Percentiles rank a stretch among this genome's conserved stretches.
phyloP scores from a whole-genome alignment of 129 eudicot genomes.

The Daucus carota region DNA sequence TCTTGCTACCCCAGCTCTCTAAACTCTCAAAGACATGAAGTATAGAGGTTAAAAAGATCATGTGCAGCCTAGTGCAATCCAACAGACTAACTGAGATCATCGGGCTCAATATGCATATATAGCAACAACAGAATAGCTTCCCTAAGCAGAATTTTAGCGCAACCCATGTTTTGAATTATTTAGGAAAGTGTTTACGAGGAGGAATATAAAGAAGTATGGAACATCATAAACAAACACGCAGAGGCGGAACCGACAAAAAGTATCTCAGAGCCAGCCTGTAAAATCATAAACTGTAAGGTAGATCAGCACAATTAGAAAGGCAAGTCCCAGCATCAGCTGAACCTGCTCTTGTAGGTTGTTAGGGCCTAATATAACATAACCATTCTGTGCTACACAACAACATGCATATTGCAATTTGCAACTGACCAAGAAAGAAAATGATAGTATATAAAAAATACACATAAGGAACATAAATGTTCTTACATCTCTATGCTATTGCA shows the following conservation, averaged over 20 bases:
- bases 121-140: background rate
- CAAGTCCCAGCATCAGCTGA: background rate
- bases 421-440: constrained; percentile 27
- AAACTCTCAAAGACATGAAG: background rate
- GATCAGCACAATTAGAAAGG: background rate
- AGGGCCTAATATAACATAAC: constrained; percentile 56
- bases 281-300: background rate
- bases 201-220: background rate
- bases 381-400: constrained; percentile 66
- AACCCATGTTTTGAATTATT: background rate
- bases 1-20: background rate
- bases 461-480: too few species aligned
- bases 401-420: too few species aligned
- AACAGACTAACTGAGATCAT: background rate
- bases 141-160: background rate
- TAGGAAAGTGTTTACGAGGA: background rate
- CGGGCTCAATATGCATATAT: background rate
- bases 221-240: background rate
- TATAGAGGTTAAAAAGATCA: background rate
- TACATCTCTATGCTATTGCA: too few species aligned
- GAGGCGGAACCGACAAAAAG: background rate
- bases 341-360: constrained; percentile 85
- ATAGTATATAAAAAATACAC: too few species aligned
- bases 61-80: background rate
- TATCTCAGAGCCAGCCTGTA: too few species aligned